Base-by-base conservation (phyloP, 2,329 filamentous ascomycete genomes). In the Coniella vitis region DNA sequence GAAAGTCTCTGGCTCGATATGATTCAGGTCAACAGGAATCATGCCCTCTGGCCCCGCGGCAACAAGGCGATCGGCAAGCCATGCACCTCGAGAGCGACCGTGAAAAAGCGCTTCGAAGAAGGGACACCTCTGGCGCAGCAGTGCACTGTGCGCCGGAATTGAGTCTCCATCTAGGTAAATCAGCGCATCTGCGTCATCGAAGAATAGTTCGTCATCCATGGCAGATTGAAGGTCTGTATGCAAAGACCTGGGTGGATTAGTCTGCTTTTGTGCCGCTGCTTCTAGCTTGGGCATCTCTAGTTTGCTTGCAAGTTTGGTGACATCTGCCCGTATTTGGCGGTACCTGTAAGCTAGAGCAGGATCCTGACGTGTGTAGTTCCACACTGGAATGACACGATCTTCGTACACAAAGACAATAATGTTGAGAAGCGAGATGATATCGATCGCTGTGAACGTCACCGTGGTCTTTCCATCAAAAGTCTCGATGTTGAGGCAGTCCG, bases 71-170 rank as follows among this genome's bases (percentile, higher is more conserved):
- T 78, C 77, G 42, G 83, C 76, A 17, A 98, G 74, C 93, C 93
- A 98, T 57, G 79, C 79, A 1, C 93, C 93, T 36, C 78, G 77
- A 7, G 93, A 88, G 38, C 89, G 83, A n/a, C 93, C 93, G 57
- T 87, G 76, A 65, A 96, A 97, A 38, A 98, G 74, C 1, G 86
- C 87, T 54, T 91, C 75, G 56, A 98, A 98, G 73, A 96, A 98
- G 0, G 89, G 90, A 58, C 90, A 96, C 56, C 93, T 76, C 59
- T 84, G 83, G 56, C 89, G 90, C 32, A 96, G 65, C 3, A 97
- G 66, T 4, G 83, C 74, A 55, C 88, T 91, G 60, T 98, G 93
- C 1, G 86, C 83, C 13, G 73, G 70, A 31, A 90, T 69, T 22
- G 83, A 83, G n/a, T 79, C 78, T 19, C 83, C 86, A 51, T 87